A percentile compares a stretch with the other conserved stretches of the same genome.
These are phyloP conservation scores for Brassica balearica DNA, from an alignment of 441 rosid species.

Conservation along the genomic window DNA sequence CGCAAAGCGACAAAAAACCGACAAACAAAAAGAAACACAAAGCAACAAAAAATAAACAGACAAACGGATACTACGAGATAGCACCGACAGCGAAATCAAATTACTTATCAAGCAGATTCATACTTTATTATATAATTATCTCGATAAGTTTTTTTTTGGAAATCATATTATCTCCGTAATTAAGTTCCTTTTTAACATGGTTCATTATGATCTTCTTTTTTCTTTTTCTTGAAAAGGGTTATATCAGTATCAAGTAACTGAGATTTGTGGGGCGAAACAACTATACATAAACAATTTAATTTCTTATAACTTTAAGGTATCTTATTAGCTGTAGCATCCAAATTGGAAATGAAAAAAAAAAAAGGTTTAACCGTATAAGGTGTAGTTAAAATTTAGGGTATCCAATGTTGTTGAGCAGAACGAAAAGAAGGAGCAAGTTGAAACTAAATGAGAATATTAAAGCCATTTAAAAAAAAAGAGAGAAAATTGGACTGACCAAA, in stretches of 20 bases:
- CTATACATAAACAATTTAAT: not conserved
- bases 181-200: not conserved
- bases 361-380: no score
- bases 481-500: conserved; percentile 11
- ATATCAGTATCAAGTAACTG: not conserved
- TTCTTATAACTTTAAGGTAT: not conserved
- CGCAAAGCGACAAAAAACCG: not conserved
- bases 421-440: not conserved
- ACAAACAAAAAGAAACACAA: conserved; percentile 33
- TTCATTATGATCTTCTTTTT: not conserved
- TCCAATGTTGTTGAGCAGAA: conserved; percentile 32
- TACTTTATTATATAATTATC: not conserved
- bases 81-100: conserved; percentile 41
- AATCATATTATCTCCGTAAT: no score
- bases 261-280: not conserved
- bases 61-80: conserved; percentile 29
- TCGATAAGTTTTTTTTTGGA: not conserved
- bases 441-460: not conserved
- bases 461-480: no score
- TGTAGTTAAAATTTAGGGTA: conserved; percentile 12
- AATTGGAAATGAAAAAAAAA: not conserved
- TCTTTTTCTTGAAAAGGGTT: no score
- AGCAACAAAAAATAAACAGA: conserved; percentile 23
- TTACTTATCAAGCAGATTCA: conserved; percentile 21
- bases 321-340: not conserved